A percentile compares a stretch with the other conserved stretches of the same genome.
Conservation (phyloP, 345 rosid genomes). For the Gossypium australe region DNA sequence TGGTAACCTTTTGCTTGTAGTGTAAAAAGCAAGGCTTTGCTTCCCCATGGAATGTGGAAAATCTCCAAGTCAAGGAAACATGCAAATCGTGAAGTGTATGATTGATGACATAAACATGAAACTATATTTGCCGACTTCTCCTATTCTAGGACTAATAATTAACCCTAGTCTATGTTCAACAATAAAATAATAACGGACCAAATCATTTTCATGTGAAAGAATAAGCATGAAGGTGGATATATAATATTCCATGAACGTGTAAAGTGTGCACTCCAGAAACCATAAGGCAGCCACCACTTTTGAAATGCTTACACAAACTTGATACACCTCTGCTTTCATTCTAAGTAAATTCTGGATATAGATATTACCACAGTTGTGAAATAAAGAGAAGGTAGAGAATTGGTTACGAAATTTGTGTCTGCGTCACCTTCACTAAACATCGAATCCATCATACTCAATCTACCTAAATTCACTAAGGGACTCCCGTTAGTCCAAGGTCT, state of each 20-base stretch:
- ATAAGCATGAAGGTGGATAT: neutral
- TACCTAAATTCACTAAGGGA: no score
- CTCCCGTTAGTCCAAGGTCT: no score
- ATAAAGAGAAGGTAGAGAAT: no score
- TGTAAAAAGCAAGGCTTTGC: neutral
- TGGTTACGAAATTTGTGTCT: no score
- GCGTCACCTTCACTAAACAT: no score
- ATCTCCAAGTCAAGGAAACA: constrained; percentile 4
- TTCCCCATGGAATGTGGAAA: neutral
- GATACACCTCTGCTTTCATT: neutral
- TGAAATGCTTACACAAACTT: neutral
- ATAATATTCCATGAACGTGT: neutral
- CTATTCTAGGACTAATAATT: neutral
- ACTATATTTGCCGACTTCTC: neutral
- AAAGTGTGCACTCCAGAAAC: neutral
- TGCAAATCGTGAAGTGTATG: neutral
- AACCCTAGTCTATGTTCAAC: neutral
- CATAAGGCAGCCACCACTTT: neutral
- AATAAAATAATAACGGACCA: constrained; percentile 1
- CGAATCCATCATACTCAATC: no score
- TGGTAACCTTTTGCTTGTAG: neutral
- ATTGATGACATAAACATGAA: neutral
- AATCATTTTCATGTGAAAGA: neutral
- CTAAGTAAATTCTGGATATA: no score
- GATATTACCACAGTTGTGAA: no score